Base-by-base conservation (phyloP, 768 basidiomycete species). In the Chalciporus sphaerocephalus region DNA sequence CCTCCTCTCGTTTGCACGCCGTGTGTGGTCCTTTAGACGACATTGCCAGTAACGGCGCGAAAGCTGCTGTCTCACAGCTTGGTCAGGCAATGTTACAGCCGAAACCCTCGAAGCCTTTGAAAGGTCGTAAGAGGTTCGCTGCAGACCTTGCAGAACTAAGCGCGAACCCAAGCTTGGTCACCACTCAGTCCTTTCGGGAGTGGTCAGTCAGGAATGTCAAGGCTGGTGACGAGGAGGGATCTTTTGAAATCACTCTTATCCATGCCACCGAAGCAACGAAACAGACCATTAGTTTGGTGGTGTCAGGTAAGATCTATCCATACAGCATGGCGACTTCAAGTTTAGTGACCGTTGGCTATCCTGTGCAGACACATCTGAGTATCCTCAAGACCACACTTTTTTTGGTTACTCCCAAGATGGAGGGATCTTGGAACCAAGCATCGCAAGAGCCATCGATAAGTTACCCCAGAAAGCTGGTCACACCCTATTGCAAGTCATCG, bases 191-290 rank as follows among this genome's bases (percentile, higher is more conserved):
- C 6, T 60, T n/a, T 4, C 30, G 69, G 34, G 70, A 69, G 5
- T 57, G 79, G 45, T 57, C 57, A 27, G 46, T 81, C 22, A 66
- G 65, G 43, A 65, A 81, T 40, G 57, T 82, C n/a, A 59, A 65
- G 22, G 36, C 70, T 20, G 81, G 81, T 21, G 82, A 84, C 21
- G 83, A 85, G 40, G 83, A 85, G 51, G 81, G 81, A 13, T 71
- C 75, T n/a, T 63, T 86, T n/a, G 73, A 81, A 42, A 65, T 82
- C 23, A 55, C 56, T 11, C 63, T 83, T 18, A 57, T 63, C 34
- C 58, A 72, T n/a, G 43, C 43, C 22, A 65, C 61, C 28, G 64
- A 56, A 7, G 59, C 70, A 44, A 64, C 62, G 32, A 53, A 73
- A 33, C 47, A 74, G 24, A 48, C 66, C 2, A 57, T 74, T 28